Conservation (phyloP, 192 early-diverging fungal species). For the Lobosporangium transversale region DNA sequence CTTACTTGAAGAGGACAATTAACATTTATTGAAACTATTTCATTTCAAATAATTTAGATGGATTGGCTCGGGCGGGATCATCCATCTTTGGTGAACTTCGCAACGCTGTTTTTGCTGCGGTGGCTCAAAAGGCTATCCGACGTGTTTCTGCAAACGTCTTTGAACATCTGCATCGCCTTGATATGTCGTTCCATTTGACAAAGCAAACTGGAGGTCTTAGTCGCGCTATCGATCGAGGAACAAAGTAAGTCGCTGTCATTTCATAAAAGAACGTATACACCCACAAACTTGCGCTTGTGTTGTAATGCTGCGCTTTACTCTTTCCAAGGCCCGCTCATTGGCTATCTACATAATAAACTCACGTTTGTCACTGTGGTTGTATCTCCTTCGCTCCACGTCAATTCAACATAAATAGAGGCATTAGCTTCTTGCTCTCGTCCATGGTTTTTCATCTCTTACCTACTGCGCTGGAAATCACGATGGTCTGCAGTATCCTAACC, state of each 20-base stretch:
- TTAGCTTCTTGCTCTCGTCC: slow-evolving; percentile 94
- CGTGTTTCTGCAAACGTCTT: slow-evolving; percentile 89
- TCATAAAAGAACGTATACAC: neutral
- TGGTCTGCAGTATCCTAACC: slow-evolving; percentile 94
- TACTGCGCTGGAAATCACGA: slow-evolving; percentile 92
- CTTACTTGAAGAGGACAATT: too few relatives aligned
- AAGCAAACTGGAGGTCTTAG: slow-evolving; percentile 97
- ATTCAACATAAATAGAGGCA: too few relatives aligned
- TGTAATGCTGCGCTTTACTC: neutral
- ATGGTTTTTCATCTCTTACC: slow-evolving; percentile 97
- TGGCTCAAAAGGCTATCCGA: slow-evolving; percentile 94
- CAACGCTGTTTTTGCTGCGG: slow-evolving; percentile 93
- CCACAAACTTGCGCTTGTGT: slow-evolving; percentile 1
- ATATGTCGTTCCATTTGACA: slow-evolving; percentile 91
- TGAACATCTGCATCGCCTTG: slow-evolving; percentile 87
- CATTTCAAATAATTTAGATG: slow-evolving; percentile 64
- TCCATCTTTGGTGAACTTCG: slow-evolving; percentile 87
- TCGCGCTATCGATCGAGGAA: slow-evolving; percentile 95
- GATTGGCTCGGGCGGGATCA: slow-evolving; percentile 87
- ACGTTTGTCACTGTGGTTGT: too few relatives aligned
- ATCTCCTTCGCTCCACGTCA: too few relatives aligned
- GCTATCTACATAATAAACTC: too few relatives aligned
- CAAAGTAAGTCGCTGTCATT: slow-evolving; percentile 57
- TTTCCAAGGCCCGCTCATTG: neutral
- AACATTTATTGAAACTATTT: neutral